These are phyloP conservation scores for Pelargonium nanum DNA, from an alignment of 345 rosid genomes.

Conservation along the genomic window DNA sequence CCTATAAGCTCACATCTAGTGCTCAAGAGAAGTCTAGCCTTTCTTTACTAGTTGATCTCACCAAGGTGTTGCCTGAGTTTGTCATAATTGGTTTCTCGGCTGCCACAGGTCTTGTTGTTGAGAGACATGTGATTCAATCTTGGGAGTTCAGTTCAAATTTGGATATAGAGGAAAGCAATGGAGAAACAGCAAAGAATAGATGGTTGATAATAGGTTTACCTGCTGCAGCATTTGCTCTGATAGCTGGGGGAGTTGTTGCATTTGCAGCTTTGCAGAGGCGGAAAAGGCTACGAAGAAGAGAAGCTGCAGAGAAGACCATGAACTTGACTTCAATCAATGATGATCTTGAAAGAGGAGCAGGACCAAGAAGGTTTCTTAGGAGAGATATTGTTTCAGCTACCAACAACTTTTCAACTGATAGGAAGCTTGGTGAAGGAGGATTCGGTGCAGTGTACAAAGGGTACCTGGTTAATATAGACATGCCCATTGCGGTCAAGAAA, in stretches of 20 bases:
- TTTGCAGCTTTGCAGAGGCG: neutral
- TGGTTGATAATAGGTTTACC: neutral
- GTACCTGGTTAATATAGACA: neutral
- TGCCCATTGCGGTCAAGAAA: neutral
- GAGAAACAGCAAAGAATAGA: neutral
- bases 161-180: neutral
- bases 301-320: neutral
- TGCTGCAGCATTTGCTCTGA: neutral
- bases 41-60: slow-evolving; percentile 12
- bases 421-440: slow-evolving; percentile 6
- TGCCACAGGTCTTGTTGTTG: neutral
- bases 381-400: neutral
- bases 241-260: neutral
- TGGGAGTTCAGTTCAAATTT: slow-evolving; percentile 18
- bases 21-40: neutral
- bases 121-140: slow-evolving; percentile 11
- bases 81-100: slow-evolving; percentile 22
- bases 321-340: neutral
- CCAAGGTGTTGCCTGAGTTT: slow-evolving; percentile 6
- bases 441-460: slow-evolving; percentile 1
- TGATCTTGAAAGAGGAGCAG: neutral
- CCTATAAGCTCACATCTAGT: neutral
- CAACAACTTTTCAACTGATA: neutral
- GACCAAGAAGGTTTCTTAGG: neutral
- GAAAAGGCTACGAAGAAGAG: neutral